phyloP scores from a whole-genome alignment of 1,284 basidiomycete genomes.

The Trametes polyzona region DNA sequence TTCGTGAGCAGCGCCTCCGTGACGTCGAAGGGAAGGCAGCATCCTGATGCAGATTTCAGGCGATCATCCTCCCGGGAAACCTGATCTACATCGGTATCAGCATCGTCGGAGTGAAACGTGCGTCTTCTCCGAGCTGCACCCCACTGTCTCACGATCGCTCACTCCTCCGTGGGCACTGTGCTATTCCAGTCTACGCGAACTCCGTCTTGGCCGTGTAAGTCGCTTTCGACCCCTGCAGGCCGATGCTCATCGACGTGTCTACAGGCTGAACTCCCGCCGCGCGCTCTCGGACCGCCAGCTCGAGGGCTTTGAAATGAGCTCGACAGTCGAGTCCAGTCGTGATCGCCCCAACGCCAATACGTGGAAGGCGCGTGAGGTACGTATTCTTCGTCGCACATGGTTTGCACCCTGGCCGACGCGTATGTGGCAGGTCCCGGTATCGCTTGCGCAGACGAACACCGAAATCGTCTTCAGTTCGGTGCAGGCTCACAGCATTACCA shows the following conservation, averaged over 20 bases:
- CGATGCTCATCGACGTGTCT: background rate
- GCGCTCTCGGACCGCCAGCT: background rate
- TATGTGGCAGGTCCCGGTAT: background rate
- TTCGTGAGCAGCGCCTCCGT: background rate
- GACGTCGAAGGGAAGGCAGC: too few relatives aligned
- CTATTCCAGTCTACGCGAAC: background rate
- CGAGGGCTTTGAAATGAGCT: background rate
- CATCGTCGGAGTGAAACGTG: slow-evolving; percentile 6
- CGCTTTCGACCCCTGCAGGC: background rate
- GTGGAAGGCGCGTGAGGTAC: background rate
- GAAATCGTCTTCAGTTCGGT: background rate
- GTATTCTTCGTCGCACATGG: background rate
- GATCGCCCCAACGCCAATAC: background rate
- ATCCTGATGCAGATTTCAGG: too few relatives aligned
- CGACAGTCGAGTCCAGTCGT: background rate
- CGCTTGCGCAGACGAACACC: background rate
- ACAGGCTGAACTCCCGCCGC: background rate
- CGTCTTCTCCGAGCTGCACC: background rate
- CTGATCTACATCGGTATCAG: slow-evolving; percentile 3
- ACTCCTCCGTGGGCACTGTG: background rate
- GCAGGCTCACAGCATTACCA: background rate
- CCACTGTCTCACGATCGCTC: background rate
- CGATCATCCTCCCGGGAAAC: slow-evolving; percentile 8
- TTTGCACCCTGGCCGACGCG: background rate
- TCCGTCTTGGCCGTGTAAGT: slow-evolving; percentile 5